Conservation (phyloP, 495 filamentous ascomycete species). For the Lasiosphaeris hirsuta region DNA sequence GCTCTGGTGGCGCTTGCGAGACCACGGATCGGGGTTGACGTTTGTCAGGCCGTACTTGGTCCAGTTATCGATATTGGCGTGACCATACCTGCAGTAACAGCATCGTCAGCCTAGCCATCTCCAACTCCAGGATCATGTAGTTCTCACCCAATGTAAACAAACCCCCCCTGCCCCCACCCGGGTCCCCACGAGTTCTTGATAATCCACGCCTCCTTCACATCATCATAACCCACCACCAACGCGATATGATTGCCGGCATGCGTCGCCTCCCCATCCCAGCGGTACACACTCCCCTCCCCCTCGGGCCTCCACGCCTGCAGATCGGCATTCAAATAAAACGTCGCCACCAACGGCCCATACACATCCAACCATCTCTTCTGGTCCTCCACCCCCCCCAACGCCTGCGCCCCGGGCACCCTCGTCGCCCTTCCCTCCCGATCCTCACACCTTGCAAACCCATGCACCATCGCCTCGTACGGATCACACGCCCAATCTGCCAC, state of each 20-base stretch:
- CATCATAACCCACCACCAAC: conserved; percentile 21
- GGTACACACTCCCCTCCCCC: background rate
- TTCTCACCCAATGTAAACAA: conserved; percentile 23
- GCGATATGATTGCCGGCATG: conserved; percentile 18
- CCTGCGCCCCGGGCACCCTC: conserved; percentile 5
- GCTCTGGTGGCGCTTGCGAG: conserved; percentile 17
- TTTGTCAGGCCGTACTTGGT: conserved; percentile 19
- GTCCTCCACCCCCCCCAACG: conserved; percentile 18
- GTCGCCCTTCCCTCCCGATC: conserved; percentile 19
- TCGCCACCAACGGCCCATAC: conserved; percentile 21
- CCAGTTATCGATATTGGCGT: conserved; percentile 21
- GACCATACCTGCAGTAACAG: conserved; percentile 12
- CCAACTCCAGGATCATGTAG: too few relatives aligned
- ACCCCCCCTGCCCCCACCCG: conserved; percentile 15
- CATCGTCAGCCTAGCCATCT: background rate
- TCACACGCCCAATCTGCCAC: conserved; percentile 22
- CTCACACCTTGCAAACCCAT: conserved; percentile 7
- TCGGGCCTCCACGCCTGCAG: conserved; percentile 12
- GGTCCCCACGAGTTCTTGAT: conserved; percentile 26
- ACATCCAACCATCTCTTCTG: conserved; percentile 23
- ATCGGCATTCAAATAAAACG: conserved; percentile 17
- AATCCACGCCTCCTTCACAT: conserved; percentile 19
- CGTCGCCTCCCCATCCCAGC: conserved; percentile 7
- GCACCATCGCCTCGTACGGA: conserved; percentile 15
- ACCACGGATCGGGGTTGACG: conserved; percentile 22